Base-by-base conservation (phyloP, 2,329 filamentous ascomycete species). In the Gaeumannomyces sp. region DNA sequence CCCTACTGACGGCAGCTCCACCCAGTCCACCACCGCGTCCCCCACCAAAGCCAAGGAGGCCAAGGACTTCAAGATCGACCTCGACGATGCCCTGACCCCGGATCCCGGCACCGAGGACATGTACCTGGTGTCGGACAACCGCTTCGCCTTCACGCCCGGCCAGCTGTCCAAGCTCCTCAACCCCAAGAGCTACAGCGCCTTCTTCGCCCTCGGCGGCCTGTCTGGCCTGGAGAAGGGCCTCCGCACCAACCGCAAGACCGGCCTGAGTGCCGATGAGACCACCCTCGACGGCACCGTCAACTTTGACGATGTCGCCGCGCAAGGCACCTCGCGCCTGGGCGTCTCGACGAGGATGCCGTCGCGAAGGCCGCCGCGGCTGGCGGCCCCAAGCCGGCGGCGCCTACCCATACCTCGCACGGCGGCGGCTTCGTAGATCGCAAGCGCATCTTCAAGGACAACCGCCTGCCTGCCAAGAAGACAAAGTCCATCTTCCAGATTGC, bases 101-200 rank as follows among this genome's bases (percentile, higher is more conserved):
- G 90, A 93, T 72, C 89, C 87, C 1, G 89, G 88, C 8, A 89
- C 85, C 1, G 89, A 93, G 74, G 82, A 79, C 25, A 87, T 91
- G 68, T 94, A 91, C 70, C 72, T 84, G 59, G 83, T 88, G 22
- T 80, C 86, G 60, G 79, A 89, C 70, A 92, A 90, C 74, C 85
- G 82, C 59, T 92, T 93, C 70, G 90, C 89, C 11, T 92, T 88
- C 71, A 84, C 87, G 0, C 88, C 88, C 14, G 91, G 90, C 29
- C 89, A 91, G 70, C 77, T 92, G 70, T 87, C 85, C 67, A 94
- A 94, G 76, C 78, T 95, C 8, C 80, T 93, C 63, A 93, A 93
- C 68, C 91, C 91, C 0, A 95, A 95, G 76, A 93, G 83, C 70
- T 79, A 91, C 66, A 80, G 85, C 31, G 91, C 90, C 5, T 92